Conservation (phyloP, 2,329 filamentous ascomycete species). For the Fusarium sterilihyphosum region DNA sequence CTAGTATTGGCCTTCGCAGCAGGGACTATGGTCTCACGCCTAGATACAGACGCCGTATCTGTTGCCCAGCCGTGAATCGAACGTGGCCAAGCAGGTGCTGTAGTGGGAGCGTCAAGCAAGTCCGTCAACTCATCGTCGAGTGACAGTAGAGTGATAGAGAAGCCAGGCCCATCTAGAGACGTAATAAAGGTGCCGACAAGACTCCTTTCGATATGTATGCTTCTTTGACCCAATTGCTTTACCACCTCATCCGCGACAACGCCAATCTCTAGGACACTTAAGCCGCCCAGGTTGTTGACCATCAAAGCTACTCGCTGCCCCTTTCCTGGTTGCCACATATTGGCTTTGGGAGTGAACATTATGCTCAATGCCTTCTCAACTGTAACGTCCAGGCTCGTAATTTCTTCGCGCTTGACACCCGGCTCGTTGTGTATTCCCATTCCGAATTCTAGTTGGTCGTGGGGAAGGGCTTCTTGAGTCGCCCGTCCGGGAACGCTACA, state of each 20-base stretch:
- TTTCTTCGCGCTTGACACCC: slow-evolving; percentile 36
- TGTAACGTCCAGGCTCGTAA: slow-evolving; percentile 26
- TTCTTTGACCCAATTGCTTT: slow-evolving; percentile 10
- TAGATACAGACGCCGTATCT: slow-evolving; percentile 24
- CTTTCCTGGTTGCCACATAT: slow-evolving; percentile 36
- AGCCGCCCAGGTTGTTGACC: slow-evolving; percentile 41
- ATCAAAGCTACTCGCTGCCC: slow-evolving; percentile 34
- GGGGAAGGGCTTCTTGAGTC: slow-evolving; percentile 34
- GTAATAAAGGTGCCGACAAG: slow-evolving; percentile 39
- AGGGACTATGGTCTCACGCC: slow-evolving; percentile 8
- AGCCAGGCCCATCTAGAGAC: slow-evolving; percentile 39
- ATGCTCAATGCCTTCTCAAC: slow-evolving; percentile 33
- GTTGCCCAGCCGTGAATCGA: slow-evolving; percentile 35
- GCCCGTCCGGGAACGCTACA: slow-evolving; percentile 37
- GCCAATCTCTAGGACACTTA: slow-evolving; percentile 39
- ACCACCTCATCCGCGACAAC: slow-evolving; percentile 40
- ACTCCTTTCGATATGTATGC: slow-evolving; percentile 27
- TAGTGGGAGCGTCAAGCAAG: slow-evolving; percentile 35
- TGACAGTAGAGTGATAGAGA: slow-evolving; percentile 35
- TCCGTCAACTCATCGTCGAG: slow-evolving; percentile 35
- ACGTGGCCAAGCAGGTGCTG: slow-evolving; percentile 39
- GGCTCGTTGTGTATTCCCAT: slow-evolving; percentile 44
- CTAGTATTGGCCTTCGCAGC: slow-evolving; percentile 3
- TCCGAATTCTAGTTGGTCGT: slow-evolving; percentile 36
- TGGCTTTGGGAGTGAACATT: slow-evolving; percentile 34